phyloP scores from a whole-genome alignment of 139 green algal genomes.

The Bryopsis sp. region DNA sequence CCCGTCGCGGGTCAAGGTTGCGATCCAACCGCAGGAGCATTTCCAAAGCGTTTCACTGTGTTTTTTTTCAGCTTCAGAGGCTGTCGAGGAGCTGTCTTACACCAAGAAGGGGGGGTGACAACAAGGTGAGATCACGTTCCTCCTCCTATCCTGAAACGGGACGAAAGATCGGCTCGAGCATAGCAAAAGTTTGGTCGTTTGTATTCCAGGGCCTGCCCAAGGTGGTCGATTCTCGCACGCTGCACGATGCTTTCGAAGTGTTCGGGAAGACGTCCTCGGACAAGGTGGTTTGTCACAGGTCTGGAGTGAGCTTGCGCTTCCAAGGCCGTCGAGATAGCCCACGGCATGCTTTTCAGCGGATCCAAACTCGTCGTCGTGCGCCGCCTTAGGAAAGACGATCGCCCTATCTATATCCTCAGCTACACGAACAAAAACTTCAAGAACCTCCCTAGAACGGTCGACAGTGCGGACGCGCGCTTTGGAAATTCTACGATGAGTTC shows the following conservation, averaged over 20 bases:
- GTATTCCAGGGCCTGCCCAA: constrained; percentile 52
- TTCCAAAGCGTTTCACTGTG: too few relatives aligned
- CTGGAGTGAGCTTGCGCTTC: constrained; percentile 51
- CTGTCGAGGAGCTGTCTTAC: too few relatives aligned
- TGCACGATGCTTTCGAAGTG: constrained; percentile 86
- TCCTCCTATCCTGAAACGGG: too few relatives aligned
- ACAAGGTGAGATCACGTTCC: too few relatives aligned
- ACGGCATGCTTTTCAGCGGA: constrained; percentile 57
- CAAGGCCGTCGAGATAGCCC: constrained; percentile 40
- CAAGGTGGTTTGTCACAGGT: constrained; percentile 50
- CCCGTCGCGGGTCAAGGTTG: too few relatives aligned
- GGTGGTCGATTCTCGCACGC: constrained; percentile 80
- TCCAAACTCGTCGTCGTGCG: constrained; percentile 26
- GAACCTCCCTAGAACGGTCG: constrained; percentile 61
- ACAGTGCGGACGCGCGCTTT: constrained; percentile 58
- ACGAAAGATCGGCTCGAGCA: too few relatives aligned
- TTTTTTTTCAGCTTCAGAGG: too few relatives aligned
- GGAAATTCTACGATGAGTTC: constrained; percentile 52
- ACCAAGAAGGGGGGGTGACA: too few relatives aligned
- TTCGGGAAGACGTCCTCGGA: constrained; percentile 83
- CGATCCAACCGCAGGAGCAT: too few relatives aligned
- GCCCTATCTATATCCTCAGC: not conserved
- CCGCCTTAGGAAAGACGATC: not conserved
- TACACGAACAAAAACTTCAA: constrained; percentile 93
- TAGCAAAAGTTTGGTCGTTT: too few relatives aligned